Evolutionary conservation across 2,329 filamentous ascomycete genomes (phyloP), one percentile per base, ranked within the genome.

Genomic region (Curvularia eragrostidis): DNA sequence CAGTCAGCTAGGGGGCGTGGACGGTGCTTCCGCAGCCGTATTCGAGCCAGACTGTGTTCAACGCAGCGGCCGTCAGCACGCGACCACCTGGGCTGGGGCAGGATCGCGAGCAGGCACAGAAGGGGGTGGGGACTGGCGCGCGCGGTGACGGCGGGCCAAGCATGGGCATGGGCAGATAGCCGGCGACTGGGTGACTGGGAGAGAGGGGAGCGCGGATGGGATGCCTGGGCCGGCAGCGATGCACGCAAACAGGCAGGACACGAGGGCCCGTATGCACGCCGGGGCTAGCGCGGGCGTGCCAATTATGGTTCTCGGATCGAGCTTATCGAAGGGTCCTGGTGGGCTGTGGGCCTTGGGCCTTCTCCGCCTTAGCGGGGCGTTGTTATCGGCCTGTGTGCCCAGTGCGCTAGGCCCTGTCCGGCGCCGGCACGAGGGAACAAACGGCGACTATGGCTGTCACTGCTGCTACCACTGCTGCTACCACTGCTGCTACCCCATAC

Each of bases 61-160:
- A 57, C 51, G 54, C 61, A 50, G 57, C 56, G 55, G 56, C 56
- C 58, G 55, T 43, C 57, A 63, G 69, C 72, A 73, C 71, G 71
- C 72, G 71, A 73, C 70, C 70, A 59, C 51, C 15, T n/a, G 23
- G 59, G 57, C 56, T 54, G 68, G 10, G 23, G 26, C 19, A 19
- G 4, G 34, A 8, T 24, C 15, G n/a, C 21, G 10, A n/a, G 42
- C 43, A 48, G 18, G 21, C 5, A 21, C 8, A 36, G 49, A 54
- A 52, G n/a, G 19, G 21, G 32, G 46, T 10, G 32, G 32, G 32
- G 32, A 13, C 32, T n/a, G 32, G 32, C 12, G 43, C 24, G 15
- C 13, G 13, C 7, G 24, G 43, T 19, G 38, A 30, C 39, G 38
- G 44, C 42, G 26, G 46, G 26, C 43, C 49, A 52, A 26, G 49